Conservation (phyloP, 2,329 filamentous ascomycete genomes). For the Fusarium virguliforme region DNA sequence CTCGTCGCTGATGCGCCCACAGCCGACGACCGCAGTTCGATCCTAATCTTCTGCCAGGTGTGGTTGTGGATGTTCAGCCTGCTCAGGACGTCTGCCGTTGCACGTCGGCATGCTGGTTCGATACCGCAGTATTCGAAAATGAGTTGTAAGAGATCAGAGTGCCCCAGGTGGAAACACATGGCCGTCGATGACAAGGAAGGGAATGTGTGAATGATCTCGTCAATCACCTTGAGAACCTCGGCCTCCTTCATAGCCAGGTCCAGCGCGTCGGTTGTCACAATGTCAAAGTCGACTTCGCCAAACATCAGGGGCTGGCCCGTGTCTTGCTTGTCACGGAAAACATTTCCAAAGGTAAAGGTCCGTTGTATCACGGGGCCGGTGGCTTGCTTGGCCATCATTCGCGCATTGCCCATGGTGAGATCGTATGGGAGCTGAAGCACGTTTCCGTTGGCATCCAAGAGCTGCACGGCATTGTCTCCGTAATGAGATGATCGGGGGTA, state of each 20-base stretch:
- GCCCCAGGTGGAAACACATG: slow-evolving; percentile 93
- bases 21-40: slow-evolving; percentile 84
- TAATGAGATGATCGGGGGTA: slow-evolving; percentile 90
- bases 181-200: slow-evolving; percentile 79
- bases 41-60: slow-evolving; percentile 87
- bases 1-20: slow-evolving; percentile 90
- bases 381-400: slow-evolving; percentile 82
- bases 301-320: slow-evolving; percentile 87
- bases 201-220: slow-evolving; percentile 88
- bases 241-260: slow-evolving; percentile 93
- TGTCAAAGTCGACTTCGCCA: slow-evolving; percentile 96
- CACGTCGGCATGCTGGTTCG: slow-evolving; percentile 75
- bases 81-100: slow-evolving; percentile 87
- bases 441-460: slow-evolving; percentile 88
- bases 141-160: slow-evolving; percentile 86
- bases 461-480: slow-evolving; percentile 78
- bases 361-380: slow-evolving; percentile 77
- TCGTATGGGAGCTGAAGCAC: slow-evolving; percentile 95
- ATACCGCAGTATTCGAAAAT: slow-evolving; percentile 95
- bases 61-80: slow-evolving; percentile 87
- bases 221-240: slow-evolving; percentile 92
- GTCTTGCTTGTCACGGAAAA: slow-evolving; percentile 84
- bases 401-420: slow-evolving; percentile 89
- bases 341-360: slow-evolving; percentile 88
- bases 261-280: slow-evolving; percentile 85